Base-by-base conservation (phyloP, 129 eudicot species). In the Pulicaria dysenterica region DNA sequence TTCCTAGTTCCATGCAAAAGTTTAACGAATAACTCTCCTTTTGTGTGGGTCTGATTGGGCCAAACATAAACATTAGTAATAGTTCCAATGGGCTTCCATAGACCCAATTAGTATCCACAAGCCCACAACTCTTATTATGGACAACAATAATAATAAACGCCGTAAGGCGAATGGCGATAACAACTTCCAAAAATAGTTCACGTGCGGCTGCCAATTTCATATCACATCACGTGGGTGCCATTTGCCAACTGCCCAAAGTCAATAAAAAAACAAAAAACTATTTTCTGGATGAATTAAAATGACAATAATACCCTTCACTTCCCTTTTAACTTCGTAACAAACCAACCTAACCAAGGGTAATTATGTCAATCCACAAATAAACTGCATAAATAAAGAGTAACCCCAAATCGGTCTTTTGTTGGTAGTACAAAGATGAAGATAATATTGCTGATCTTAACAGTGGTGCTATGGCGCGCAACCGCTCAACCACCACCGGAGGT, bases 181-280 rank as follows among this genome's bases (percentile, higher is more conserved):
- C 1, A 34, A 62, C 72, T 63, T 78, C 77, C 77, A 78, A 78
- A 78, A 62, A 16, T 3, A 42, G 6, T 78, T 78, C 77, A 78
- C 82, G 82, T 78, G 82, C 67, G 77, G 82, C 53, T 70, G 60
- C 77, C 4, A 70, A 70, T 70, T 62, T 61, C 31, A 78, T 50
- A 70, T 70, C 82, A 44, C 77, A 70, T 78, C 82, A 78, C 82
- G 82, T 78, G 77, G 82, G 82, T 70, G 42, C 73, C 82, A 78
- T 78, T 78, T 78, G 66, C 82, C 77, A 78, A 78, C 77, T 78
- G 73, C 82, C 81, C 76, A 60, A 77, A 75, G 80, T 76, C 80
- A 76, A 76, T 43, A 24, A 67, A 76, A 76, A 15, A 73, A 76
- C 49, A 67, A 5, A 67, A 16, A 43, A 8, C 14, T 31, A 42